Evolutionary conservation across 768 basidiomycete species (phyloP), one percentile per base, ranked within the genome.

Genomic region (Russula sp.): DNA sequence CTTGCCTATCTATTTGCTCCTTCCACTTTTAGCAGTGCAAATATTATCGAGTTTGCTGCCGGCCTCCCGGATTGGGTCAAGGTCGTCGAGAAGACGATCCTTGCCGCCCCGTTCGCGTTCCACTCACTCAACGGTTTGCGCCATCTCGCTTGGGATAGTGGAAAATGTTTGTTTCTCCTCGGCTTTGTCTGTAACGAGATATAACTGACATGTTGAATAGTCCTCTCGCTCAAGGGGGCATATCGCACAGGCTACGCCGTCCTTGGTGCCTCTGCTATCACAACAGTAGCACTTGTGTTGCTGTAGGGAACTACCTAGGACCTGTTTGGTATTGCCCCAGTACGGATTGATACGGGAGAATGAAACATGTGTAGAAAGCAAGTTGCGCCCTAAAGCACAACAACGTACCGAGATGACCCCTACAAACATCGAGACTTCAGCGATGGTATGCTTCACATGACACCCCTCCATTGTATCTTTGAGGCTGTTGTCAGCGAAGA

Each of bases 81-180:
- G 76, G 82, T 85, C 62, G 75, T 82, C 10, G 85, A 82, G 56
- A 98, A 97, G 76, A 76, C 84, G 32, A 70, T 92, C 64, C 82
- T 98, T 50, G 94, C 93, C 13, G 80, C 83, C 4, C 92, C 95
- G 1, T 96, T 97, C 74, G 83, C 91, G 16, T 98, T 88, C 84
- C 96, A 98, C 77, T 82, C 84, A 8, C 80, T 85, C 75, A 98
- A 98, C 75, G 96, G 96, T 4, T 65, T 98, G 64, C 84, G 96
- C 47, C 96, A 98, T 79, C 77, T 98, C 70, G 74, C 76, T 39
- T 98, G 96, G 96, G 96, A 98, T 76, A 75, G 82, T 72, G 86
- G 87, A 62, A 89, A 87, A 79, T 87, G 96, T 98, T 70, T 68
- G 94, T 84, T 34, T 9, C 22, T 62, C 32, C 64, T 57, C 31